Base-by-base conservation (phyloP, 169 alveolate species). In the Cyclospora cayetanensis region DNA sequence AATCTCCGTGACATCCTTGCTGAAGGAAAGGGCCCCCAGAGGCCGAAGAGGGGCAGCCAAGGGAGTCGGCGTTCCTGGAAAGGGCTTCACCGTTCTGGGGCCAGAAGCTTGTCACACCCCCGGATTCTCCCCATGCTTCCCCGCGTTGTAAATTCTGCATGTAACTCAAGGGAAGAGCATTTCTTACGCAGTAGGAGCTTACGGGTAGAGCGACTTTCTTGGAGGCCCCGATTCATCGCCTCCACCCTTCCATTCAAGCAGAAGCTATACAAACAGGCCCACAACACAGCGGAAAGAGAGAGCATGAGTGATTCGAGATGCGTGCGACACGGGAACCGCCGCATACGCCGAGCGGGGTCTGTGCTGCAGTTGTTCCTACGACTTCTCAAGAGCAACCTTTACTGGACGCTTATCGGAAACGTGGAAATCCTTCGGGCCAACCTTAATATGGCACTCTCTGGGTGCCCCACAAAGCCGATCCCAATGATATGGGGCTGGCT, bases 21-120 rank as follows among this genome's bases (percentile, higher is more conserved):
- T 7, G 65, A 74, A 4, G 29, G 37, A 3, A 74, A 39, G 65
- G 85, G 85, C 20, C 85, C 85, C 65, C 31, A 55, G 4, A 37
- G 39, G 52, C 9, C 12, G 0, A 74, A 63, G 35, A 68, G 46
- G 15, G 1, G 29, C n/a, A 55, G 37, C 7, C 31, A n/a, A 37
- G 85, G 37, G 22, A 22, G 65, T 35, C 39, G 85, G 12, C 65
- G 31, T 9, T n/a, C 22, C 65, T 63, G 85, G 25, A 74, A 27
- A 63, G 65, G 85, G 65, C 85, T 74, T 43, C 55, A 74, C 65
- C 60, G 85, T 39, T 74, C 39, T 3, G 85, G 85, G 60, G 85
- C 85, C 85, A 55, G 85, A 29, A 74, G 85, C 85, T 63, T 74
- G 18, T 74, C 85, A 22, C 85, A 34, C 80, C n/a, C 80, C 0